phyloP scores from a whole-genome alignment of 2,329 filamentous ascomycete genomes.

The Dactylellina leptospora region DNA sequence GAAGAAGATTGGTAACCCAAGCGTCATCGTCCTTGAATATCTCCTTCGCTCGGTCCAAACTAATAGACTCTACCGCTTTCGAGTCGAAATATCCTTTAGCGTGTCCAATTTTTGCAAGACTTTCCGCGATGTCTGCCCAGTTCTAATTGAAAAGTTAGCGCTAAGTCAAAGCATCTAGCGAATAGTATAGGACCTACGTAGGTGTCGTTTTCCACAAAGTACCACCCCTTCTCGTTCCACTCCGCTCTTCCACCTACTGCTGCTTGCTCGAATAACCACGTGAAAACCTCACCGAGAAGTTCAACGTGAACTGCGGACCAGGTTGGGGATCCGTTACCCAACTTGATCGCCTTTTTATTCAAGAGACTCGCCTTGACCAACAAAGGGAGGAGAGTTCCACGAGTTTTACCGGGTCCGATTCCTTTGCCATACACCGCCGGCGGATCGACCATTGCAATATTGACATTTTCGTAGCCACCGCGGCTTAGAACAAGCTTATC shows the following conservation, averaged over 20 bases:
- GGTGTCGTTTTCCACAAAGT: conserved; percentile 57
- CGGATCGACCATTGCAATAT: conserved; percentile 72
- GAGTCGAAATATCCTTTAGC: conserved; percentile 22
- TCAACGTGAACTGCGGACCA: conserved; percentile 66
- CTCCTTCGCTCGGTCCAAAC: conserved; percentile 2
- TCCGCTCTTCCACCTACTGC: conserved; percentile 54
- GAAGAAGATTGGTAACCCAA: not conserved
- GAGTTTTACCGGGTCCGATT: conserved; percentile 67
- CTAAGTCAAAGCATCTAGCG: too few relatives aligned
- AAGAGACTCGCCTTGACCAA: conserved; percentile 62
- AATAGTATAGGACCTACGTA: conserved; percentile 56
- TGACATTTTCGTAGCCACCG: conserved; percentile 61
- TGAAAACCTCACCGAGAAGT: conserved; percentile 64
- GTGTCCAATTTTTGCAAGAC: conserved; percentile 15
- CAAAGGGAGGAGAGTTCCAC: conserved; percentile 65
- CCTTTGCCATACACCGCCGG: conserved; percentile 72
- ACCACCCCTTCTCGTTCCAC: conserved; percentile 62
- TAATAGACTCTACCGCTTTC: conserved; percentile 8
- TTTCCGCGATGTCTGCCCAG: conserved; percentile 15
- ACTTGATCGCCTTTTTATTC: conserved; percentile 62
- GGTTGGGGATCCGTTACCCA: conserved; percentile 63
- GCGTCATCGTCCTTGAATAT: not conserved
- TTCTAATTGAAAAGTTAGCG: conserved; percentile 2
- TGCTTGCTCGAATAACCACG: conserved; percentile 64
- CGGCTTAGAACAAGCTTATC: conserved; percentile 70